These are phyloP conservation scores for Eudorina sp. DNA, from an alignment of 139 green algal species.

Conservation along the genomic window DNA sequence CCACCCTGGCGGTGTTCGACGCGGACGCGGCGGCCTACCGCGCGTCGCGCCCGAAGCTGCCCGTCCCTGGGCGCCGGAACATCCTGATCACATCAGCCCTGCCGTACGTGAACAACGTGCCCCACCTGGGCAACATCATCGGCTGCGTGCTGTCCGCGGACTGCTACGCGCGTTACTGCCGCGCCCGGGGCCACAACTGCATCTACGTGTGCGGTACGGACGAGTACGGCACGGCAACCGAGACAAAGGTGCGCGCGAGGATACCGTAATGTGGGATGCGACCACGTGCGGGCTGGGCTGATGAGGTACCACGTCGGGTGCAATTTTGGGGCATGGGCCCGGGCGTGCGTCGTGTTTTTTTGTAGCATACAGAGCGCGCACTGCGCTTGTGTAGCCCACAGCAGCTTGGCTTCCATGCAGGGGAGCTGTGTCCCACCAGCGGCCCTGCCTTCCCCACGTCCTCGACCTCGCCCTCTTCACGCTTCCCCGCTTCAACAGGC, in stretches of 20 bases:
- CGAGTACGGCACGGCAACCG: conserved; percentile 98
- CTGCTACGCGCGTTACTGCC: conserved; percentile 93
- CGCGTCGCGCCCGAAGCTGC: conserved; percentile 64
- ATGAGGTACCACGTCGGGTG: too few species aligned
- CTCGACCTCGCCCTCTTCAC: background rate
- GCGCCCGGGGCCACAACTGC: conserved; percentile 89
- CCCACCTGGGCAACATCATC: conserved; percentile 99
- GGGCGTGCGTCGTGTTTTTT: too few species aligned
- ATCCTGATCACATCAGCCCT: conserved; percentile 94
- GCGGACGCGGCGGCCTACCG: conserved; percentile 58
- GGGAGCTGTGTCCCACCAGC: too few species aligned
- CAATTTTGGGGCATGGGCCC: too few species aligned
- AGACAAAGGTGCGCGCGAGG: conserved; percentile 89
- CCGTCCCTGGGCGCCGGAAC: conserved; percentile 67
- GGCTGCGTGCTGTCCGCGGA: conserved; percentile 93
- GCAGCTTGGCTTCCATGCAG: too few species aligned
- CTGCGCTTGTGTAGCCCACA: too few species aligned
- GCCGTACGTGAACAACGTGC: conserved; percentile 99
- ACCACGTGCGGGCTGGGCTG: too few species aligned
- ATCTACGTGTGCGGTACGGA: conserved; percentile 98
- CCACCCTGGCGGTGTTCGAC: conserved; percentile 42
- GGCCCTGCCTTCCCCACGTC: background rate
- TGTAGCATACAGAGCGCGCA: too few species aligned
- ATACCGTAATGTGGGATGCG: background rate
- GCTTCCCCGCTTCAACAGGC: conserved; percentile 65